phyloP scores from a whole-genome alignment of 2,329 filamentous ascomycete species.

The Colletotrichum acutatum region DNA sequence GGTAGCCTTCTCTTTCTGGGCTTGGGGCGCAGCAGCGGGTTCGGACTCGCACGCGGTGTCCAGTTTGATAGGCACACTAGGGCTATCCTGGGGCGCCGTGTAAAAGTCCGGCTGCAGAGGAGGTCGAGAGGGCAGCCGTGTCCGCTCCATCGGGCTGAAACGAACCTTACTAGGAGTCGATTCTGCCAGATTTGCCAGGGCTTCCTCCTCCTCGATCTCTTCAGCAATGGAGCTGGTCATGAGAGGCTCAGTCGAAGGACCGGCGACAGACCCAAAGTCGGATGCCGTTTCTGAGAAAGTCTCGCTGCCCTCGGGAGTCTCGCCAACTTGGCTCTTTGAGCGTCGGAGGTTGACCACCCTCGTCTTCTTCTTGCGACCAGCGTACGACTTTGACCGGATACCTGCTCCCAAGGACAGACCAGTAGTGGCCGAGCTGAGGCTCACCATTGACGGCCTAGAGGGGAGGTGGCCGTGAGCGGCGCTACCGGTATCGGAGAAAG shows the following conservation, averaged over 20 bases:
- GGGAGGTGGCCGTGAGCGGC: slow-evolving; percentile 70
- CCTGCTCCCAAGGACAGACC: slow-evolving; percentile 73
- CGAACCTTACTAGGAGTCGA: slow-evolving; percentile 51
- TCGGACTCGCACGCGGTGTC: slow-evolving; percentile 27
- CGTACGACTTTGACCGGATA: slow-evolving; percentile 67
- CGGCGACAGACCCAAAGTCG: slow-evolving; percentile 65
- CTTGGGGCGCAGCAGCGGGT: slow-evolving; percentile 33
- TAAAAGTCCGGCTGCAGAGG: slow-evolving; percentile 49
- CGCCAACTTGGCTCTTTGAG: slow-evolving; percentile 64
- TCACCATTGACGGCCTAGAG: slow-evolving; percentile 75
- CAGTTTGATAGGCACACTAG: slow-evolving; percentile 30
- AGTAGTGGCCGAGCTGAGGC: slow-evolving; percentile 68
- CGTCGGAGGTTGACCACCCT: slow-evolving; percentile 84
- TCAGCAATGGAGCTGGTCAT: slow-evolving; percentile 68
- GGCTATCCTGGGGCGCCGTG: slow-evolving; percentile 37
- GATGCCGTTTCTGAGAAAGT: slow-evolving; percentile 58
- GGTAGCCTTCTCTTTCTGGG: slow-evolving; percentile 42
- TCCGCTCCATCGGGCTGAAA: slow-evolving; percentile 48
- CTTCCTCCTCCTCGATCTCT: slow-evolving; percentile 64
- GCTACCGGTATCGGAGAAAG: slow-evolving; percentile 78
- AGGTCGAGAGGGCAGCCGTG: slow-evolving; percentile 43
- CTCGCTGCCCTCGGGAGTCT: slow-evolving; percentile 62
- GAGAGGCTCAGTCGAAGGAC: slow-evolving; percentile 71
- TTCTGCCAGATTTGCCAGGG: slow-evolving; percentile 35
- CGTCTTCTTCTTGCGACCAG: slow-evolving; percentile 82